phyloP scores from a whole-genome alignment of 352 stramenopile species.

The Globisporangium barbulae region DNA sequence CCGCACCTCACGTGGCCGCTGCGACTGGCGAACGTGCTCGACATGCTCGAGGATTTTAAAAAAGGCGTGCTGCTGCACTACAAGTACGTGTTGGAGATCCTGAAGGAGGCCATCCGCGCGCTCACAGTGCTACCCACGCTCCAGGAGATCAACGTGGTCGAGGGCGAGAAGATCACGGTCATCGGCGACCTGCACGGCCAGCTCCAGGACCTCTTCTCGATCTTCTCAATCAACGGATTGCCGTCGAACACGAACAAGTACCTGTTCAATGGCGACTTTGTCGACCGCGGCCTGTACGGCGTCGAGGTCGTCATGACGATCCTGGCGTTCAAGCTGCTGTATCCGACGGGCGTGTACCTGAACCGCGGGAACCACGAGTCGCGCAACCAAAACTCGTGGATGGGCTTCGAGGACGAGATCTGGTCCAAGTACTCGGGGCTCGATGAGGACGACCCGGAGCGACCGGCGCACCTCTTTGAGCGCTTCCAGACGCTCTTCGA shows the following conservation, averaged over 20 bases:
- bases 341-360: conserved; percentile 84
- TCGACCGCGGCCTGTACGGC: conserved; percentile 90
- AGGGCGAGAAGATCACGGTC: conserved; percentile 90
- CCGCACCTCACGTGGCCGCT: conserved; percentile 84
- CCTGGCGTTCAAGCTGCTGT: conserved; percentile 71
- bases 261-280: conserved; percentile 97
- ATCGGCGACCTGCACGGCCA: conserved; percentile 94
- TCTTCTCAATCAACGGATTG: conserved; percentile 92
- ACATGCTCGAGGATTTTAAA: conserved; percentile 91
- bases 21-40: conserved; percentile 78
- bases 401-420: conserved; percentile 91
- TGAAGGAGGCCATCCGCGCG: conserved; percentile 64
- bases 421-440: conserved; percentile 79
- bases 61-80: conserved; percentile 82
- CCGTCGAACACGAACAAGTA: conserved; percentile 91
- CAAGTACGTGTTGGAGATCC: conserved; percentile 89
- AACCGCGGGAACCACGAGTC: conserved; percentile 97
- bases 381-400: conserved; percentile 92
- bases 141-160: conserved; percentile 81
- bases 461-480: conserved; percentile 54
- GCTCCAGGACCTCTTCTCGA: conserved; percentile 92
- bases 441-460: conserved; percentile 53
- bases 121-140: conserved; percentile 70
- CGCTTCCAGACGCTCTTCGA: conserved; percentile 85
- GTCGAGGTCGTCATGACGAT: conserved; percentile 84